Base-by-base conservation (phyloP, 1,139 yeast genomes). In the Hanseniaspora uvarum region DNA sequence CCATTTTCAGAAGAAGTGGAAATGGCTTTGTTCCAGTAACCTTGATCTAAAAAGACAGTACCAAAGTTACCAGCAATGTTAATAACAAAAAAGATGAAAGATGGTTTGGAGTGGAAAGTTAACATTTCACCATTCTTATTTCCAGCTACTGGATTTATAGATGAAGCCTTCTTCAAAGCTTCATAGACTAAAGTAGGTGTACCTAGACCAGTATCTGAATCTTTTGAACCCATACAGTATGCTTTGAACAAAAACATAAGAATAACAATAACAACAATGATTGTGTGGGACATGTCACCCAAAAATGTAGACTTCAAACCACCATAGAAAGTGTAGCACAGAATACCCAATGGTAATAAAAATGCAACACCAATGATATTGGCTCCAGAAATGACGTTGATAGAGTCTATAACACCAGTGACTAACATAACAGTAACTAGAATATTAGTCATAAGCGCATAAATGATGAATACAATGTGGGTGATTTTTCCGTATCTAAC, bases 231-330 rank as follows among this genome's bases (percentile, higher is more conserved):
- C 38, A 50, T 30, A 2, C 92, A 86, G 67, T 74, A 82, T 1
- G 83, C 74, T 52, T 76, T 72, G 65, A 82, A 82, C 5, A 83
- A 79, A 65, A 82, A 81, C 16, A 77, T 72, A 67, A 82, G 66
- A 55, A 81, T 75, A 59, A 83, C 79, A 45, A 78, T 75, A 47
- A 81, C 72, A 62, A 81, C 79, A 52, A 80, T 79, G 52, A 73
- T 65, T 62, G 79, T 87, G 68, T 87, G 95, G 55, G 81, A 78
- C 65, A 84, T 88, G 67, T 87, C 96, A 7, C 95, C 86, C 63
- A 87, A 71, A 68, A 87, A 86, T 4, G 95, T 87, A 26, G 96
- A 94, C 66, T 84, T 86, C 63, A 88, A 78, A 63, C 96, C 96
- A 58, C 96, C 96, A 60, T 85, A 83, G 55, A 86, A 69, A 3